Percentiles rank a stretch among this genome's conserved stretches.
phyloP scores from a whole-genome alignment of 2,329 filamentous ascomycete species.

The Gnomoniopsis sp. region DNA sequence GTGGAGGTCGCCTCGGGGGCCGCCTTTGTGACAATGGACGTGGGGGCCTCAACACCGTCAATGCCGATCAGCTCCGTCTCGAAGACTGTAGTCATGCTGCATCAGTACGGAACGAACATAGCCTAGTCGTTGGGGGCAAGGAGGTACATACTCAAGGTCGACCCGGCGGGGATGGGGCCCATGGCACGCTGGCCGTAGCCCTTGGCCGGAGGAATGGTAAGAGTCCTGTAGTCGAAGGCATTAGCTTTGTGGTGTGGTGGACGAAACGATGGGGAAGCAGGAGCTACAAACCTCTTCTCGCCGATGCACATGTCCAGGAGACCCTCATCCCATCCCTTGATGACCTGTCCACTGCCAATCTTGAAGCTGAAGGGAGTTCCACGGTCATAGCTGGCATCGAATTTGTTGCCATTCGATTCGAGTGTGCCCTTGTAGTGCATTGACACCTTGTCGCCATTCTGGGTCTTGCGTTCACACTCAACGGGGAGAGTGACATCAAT shows the following conservation, averaged over 20 bases:
- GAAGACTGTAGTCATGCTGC: slow-evolving; percentile 57
- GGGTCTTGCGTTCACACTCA: slow-evolving; percentile 75
- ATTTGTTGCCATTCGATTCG: slow-evolving; percentile 69
- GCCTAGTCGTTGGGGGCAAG: background rate
- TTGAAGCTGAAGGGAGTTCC: slow-evolving; percentile 73
- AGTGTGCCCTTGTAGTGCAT: slow-evolving; percentile 91
- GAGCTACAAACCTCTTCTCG: slow-evolving; percentile 62
- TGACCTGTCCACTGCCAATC: slow-evolving; percentile 78
- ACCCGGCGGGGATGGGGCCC: slow-evolving; percentile 79
- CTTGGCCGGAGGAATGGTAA: slow-evolving; percentile 84
- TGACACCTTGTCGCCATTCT: slow-evolving; percentile 72
- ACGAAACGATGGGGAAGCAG: background rate
- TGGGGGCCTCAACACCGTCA: slow-evolving; percentile 60
- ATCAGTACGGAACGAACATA: background rate
- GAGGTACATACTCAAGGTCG: slow-evolving; percentile 63
- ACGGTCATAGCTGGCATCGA: slow-evolving; percentile 82
- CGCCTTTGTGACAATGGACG: slow-evolving; percentile 41
- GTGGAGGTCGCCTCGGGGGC: slow-evolving; percentile 23
- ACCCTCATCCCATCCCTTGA: slow-evolving; percentile 92
- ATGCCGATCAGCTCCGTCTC: slow-evolving; percentile 89
- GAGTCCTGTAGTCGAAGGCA: slow-evolving; percentile 48
- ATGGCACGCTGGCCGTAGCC: slow-evolving; percentile 75
- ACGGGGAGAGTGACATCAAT: slow-evolving; percentile 73
- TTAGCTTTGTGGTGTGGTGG: background rate
- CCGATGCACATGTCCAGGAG: slow-evolving; percentile 93